Conservation (phyloP, 208 protist genomes). For the Jaenimonas drosophilae region DNA sequence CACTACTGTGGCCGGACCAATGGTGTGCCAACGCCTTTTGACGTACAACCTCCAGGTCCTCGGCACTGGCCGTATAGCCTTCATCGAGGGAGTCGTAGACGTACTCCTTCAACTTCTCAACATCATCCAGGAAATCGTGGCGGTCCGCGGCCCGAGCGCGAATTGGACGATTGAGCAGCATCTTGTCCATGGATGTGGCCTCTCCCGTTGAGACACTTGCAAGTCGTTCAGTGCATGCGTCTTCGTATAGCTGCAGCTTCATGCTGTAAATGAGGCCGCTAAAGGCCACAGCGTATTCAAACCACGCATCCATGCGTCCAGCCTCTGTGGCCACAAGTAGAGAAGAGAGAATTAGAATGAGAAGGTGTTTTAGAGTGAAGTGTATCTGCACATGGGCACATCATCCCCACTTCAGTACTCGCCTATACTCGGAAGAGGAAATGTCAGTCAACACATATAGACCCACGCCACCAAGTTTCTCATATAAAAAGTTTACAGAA, state of each 20-base stretch:
- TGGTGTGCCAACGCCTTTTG: conserved; percentile 2
- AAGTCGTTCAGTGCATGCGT: no score
- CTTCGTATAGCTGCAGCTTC: conserved; percentile 55
- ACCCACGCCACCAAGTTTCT: no score
- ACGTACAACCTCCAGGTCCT: conserved; percentile 19
- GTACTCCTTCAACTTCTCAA: conserved; percentile 31
- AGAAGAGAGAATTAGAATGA: no score
- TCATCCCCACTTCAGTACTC: no score
- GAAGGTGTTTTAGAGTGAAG: no score
- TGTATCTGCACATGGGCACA: no score
- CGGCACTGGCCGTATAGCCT: conserved; percentile 25
- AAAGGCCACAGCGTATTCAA: conserved; percentile 24
- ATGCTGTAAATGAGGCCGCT: conserved; percentile 35
- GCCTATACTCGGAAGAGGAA: no score
- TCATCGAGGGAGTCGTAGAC: conserved; percentile 36
- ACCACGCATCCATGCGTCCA: conserved; percentile 31
- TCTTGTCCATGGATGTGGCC: no score
- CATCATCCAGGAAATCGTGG: conserved; percentile 25
- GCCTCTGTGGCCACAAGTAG: no score
- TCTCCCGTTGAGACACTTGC: no score
- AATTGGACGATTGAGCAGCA: conserved; percentile 8
- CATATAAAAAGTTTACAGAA: no score
- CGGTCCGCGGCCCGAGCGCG: conserved; percentile 13
- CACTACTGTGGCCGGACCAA: not conserved
- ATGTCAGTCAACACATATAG: no score